Percentiles rank a stretch among this genome's conserved stretches.
These are phyloP conservation scores for Piromyces finnis DNA, from an alignment of 192 early-diverging fungal genomes.

Conservation along the genomic window DNA sequence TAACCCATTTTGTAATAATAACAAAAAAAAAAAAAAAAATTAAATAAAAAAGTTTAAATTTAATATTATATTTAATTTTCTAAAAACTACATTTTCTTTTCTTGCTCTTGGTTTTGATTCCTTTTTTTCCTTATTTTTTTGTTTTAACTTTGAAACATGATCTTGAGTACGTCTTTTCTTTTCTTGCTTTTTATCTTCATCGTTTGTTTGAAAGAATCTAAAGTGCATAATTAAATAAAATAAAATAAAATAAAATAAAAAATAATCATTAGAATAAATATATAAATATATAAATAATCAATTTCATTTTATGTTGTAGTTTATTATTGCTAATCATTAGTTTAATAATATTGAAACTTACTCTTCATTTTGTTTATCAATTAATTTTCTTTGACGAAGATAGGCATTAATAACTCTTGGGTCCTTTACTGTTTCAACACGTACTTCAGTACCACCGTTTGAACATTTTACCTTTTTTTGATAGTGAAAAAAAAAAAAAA, in stretches of 20 bases:
- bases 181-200: slow-evolving; percentile 10
- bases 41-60: too few species aligned
- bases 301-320: too few species aligned
- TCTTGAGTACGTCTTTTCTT: slow-evolving; percentile 23
- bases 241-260: too few species aligned
- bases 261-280: too few species aligned
- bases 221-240: too few species aligned
- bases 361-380: slow-evolving; percentile 39
- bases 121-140: slow-evolving; percentile 45
- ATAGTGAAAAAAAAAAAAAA: too few species aligned
- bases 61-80: slow-evolving; percentile 48
- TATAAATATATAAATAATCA: too few species aligned
- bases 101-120: slow-evolving; percentile 44
- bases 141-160: slow-evolving; percentile 41
- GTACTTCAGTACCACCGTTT: not conserved
- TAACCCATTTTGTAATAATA: too few species aligned
- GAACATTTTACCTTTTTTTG: not conserved
- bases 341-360: too few species aligned
- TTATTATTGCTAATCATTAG: too few species aligned
- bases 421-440: slow-evolving; percentile 62
- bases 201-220: not conserved
- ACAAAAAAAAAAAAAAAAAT: too few species aligned
- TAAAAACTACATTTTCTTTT: slow-evolving; percentile 4
- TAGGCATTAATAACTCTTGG: slow-evolving; percentile 77
- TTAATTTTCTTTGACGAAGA: slow-evolving; percentile 59